These are phyloP conservation scores for Trypanosoma congolense DNA, from an alignment of 208 protist species.

Conservation along the genomic window DNA sequence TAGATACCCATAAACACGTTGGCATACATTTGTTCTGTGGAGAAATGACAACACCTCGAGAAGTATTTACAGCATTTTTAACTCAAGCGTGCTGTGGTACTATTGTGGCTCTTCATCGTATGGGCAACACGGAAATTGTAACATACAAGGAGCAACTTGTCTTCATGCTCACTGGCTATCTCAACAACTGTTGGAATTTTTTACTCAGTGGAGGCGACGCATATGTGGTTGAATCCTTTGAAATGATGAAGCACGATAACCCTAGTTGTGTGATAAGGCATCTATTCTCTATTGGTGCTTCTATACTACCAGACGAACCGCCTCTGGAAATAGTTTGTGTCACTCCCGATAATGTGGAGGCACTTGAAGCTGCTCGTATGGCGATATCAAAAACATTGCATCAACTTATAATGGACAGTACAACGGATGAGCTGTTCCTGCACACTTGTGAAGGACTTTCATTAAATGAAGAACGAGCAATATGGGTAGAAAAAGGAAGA, in stretches of 20 bases:
- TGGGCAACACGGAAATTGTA: conserved; percentile 7
- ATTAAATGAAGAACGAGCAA: conserved; percentile 12
- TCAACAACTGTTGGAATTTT: conserved; percentile 26
- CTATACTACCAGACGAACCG: conserved; percentile 12
- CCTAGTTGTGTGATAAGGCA: conserved; percentile 18
- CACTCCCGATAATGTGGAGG: conserved; percentile 1
- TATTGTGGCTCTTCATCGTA: conserved; percentile 20
- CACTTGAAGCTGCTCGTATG: conserved; percentile 12
- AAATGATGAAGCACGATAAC: conserved; percentile 9
- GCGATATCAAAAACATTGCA: conserved; percentile 8
- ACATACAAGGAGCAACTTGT: conserved; percentile 24
- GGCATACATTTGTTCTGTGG: neutral
- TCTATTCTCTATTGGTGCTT: conserved; percentile 17
- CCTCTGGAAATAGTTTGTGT: conserved; percentile 7
- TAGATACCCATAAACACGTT: no score
- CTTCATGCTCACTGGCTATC: conserved; percentile 13
- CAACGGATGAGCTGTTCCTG: conserved; percentile 11
- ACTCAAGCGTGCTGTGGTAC: conserved; percentile 23
- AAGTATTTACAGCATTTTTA: conserved; percentile 10
- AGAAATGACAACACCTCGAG: conserved; percentile 4
- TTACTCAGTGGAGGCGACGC: conserved; percentile 19
- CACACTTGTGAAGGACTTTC: conserved; percentile 20
- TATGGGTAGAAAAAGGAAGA: conserved; percentile 13
- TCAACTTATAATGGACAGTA: neutral
- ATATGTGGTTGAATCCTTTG: conserved; percentile 14